These are phyloP conservation scores for Wickerhamiella galacta DNA, from an alignment of 805 yeast genomes.

Conservation along the genomic window DNA sequence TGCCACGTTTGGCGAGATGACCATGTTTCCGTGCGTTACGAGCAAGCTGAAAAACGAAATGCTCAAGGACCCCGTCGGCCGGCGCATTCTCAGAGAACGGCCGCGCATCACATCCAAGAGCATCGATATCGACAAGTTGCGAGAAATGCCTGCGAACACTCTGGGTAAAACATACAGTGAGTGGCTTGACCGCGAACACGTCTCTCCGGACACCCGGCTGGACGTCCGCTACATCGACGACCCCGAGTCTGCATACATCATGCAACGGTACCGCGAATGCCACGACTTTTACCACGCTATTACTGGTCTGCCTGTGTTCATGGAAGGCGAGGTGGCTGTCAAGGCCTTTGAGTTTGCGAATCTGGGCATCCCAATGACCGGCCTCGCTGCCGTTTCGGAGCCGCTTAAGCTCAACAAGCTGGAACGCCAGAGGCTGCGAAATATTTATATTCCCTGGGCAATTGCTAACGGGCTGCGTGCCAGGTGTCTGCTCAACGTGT, in stretches of 20 bases:
- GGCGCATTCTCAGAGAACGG: conserved; percentile 57
- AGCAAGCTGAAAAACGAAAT: conserved; percentile 46
- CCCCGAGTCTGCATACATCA: conserved; percentile 81
- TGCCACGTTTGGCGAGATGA: conserved; percentile 57
- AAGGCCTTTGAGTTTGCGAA: conserved; percentile 86
- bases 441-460: conserved; percentile 81
- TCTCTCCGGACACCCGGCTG: conserved; percentile 83
- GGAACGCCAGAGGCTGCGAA: conserved; percentile 40
- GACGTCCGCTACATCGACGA: conserved; percentile 78
- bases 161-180: conserved; percentile 64
- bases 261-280: conserved; percentile 86
- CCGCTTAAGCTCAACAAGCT: conserved; percentile 54
- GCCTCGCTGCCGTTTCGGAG: conserved; percentile 78
- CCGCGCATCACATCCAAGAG: conserved; percentile 71
- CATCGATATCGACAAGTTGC: conserved; percentile 44
- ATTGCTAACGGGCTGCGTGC: conserved; percentile 51
- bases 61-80: conserved; percentile 61
- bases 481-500: conserved; percentile 67
- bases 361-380: conserved; percentile 89
- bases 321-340: conserved; percentile 93
- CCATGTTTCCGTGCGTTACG: conserved; percentile 60
- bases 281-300: conserved; percentile 94
- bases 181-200: conserved; percentile 78
- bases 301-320: conserved; percentile 72
- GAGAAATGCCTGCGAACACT: conserved; percentile 45